Percentiles rank a stretch among this genome's conserved stretches.
Evolutionary conservation across 352 stramenopile genomes (phyloP).

Genomic region (Phytophthora sansomeana): DNA sequence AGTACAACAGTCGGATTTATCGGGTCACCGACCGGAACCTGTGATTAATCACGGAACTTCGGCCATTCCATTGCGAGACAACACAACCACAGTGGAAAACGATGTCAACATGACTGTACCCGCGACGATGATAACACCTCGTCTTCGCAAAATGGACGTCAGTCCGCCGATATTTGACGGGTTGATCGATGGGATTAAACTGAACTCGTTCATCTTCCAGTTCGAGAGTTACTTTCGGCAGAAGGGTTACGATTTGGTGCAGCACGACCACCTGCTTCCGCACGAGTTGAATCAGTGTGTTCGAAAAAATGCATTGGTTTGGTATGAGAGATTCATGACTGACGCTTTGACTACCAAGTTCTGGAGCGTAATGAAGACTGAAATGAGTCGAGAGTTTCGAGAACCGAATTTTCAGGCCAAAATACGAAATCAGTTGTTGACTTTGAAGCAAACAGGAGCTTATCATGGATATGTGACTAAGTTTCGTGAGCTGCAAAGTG

Average conservation of each 20-base stretch:
- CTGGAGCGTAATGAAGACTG: slow-evolving; percentile 13
- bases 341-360: background rate
- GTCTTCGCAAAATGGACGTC: too few species aligned
- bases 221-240: slow-evolving; percentile 7
- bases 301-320: slow-evolving; percentile 5
- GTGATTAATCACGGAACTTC: too few species aligned
- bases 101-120: too few species aligned
- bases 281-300: slow-evolving; percentile 12
- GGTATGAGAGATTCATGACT: slow-evolving; percentile 17
- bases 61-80: too few species aligned
- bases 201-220: too few species aligned
- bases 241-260: background rate
- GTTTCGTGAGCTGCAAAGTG: slow-evolving; percentile 15
- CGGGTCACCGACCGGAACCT: too few species aligned
- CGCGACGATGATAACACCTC: too few species aligned
- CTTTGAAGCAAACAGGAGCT: slow-evolving; percentile 2
- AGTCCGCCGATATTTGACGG: too few species aligned
- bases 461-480: slow-evolving; percentile 15
- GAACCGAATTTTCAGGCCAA: slow-evolving; percentile 8
- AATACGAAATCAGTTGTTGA: slow-evolving; percentile 4
- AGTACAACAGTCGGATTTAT: too few species aligned
- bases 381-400: background rate
- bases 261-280: slow-evolving; percentile 2
- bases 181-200: too few species aligned
- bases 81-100: too few species aligned